Evolutionary conservation across 192 early-diverging fungal species (phyloP), one percentile per base, ranked within the genome.

Genomic region (Coemansia sp.): DNA sequence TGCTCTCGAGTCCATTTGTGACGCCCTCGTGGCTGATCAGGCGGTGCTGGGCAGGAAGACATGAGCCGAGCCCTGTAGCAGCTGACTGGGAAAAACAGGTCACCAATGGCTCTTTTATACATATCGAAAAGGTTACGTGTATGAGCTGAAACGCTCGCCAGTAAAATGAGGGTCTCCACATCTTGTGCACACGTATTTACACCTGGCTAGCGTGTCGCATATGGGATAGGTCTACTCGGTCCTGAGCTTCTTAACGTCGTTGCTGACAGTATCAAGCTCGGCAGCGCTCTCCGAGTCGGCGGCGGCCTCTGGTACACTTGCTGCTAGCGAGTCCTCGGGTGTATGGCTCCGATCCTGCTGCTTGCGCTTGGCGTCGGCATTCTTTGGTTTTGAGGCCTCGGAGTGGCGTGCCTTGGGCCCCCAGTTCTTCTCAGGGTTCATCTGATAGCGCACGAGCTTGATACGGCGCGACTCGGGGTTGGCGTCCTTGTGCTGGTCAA

Each of bases 341-440:
- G 7, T 14, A 42, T 12, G 6, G 41, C 14, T 31, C 57, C 35
- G 56, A 12, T 39, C 18, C 6, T 47, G 50, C n/a, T 77, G 70
- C 68, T 78, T 72, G 64, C 76, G 70, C 55, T 82, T 76, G 14
- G 55, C 13, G 23, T 59, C 68, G 2, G 25, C 14, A n/a, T 37
- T 61, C 59, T 36, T 31, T 18, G 36, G 18, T 61, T 76, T 76
- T 31, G 75, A 70, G 0, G 67, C 36, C 64, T 70, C 69, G 0
- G 66, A 70, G 48, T 82, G 79, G 39, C 92, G 82, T 25, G 91
- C 93, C 75, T 95, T 96, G 39, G 98, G 98, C 0, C 98, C 98
- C 98, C 98, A 99, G 77, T 92, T 87, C 62, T 90, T 89, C 21
- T 89, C 88, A n/a, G 98, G 98, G 68, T 99, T 99, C 61, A 91